phyloP scores from a whole-genome alignment of 768 basidiomycete genomes.

The Paxillus rubicundulus region DNA sequence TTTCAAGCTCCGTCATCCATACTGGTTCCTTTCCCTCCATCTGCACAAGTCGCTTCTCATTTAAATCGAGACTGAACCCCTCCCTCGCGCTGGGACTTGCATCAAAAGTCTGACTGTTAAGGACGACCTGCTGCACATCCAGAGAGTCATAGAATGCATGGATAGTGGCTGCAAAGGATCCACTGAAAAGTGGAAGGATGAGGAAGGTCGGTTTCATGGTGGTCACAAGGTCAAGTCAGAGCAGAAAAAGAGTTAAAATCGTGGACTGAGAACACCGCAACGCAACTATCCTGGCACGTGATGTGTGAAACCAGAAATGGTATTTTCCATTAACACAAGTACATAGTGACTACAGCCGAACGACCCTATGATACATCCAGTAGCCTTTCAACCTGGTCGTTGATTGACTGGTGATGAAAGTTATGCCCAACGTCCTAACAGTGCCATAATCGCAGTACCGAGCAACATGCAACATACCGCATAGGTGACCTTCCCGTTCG shows the following conservation, averaged over 20 bases:
- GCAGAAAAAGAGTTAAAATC: background rate
- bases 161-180: constrained; percentile 19
- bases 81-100: constrained; percentile 13
- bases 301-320: no score
- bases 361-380: no score
- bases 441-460: constrained; percentile 86
- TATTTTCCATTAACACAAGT: no score
- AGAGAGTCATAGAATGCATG: constrained; percentile 5
- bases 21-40: constrained; percentile 66
- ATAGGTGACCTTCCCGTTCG: constrained; percentile 63
- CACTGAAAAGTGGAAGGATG: constrained; percentile 17
- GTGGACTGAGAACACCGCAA: no score
- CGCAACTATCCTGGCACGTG: no score
- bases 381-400: background rate
- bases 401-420: background rate
- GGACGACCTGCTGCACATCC: constrained; percentile 18
- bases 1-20: constrained; percentile 88
- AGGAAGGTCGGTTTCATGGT: constrained; percentile 15
- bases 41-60: constrained; percentile 71
- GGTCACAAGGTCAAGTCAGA: background rate
- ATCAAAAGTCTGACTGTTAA: constrained; percentile 28
- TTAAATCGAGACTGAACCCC: constrained; percentile 72
- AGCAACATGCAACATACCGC: constrained; percentile 75
- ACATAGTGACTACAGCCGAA: no score
- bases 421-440: constrained; percentile 88